These are phyloP conservation scores for Lentinula lateritia DNA, from an alignment of 768 basidiomycete species.

Conservation along the genomic window DNA sequence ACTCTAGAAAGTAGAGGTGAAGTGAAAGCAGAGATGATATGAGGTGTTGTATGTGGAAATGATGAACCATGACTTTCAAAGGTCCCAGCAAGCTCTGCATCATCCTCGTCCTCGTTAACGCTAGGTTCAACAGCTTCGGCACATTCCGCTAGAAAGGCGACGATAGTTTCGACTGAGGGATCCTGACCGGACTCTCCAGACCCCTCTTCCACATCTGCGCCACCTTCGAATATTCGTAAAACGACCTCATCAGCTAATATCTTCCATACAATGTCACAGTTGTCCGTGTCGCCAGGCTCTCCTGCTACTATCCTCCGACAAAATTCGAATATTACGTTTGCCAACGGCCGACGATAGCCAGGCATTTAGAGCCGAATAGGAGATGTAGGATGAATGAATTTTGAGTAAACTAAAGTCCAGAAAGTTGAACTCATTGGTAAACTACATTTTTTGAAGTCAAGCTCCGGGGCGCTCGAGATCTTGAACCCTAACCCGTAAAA, in stretches of 20 bases:
- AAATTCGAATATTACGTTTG: slow-evolving; percentile 49
- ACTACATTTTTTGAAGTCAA: background rate
- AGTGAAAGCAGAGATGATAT: slow-evolving; percentile 13
- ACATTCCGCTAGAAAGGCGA: slow-evolving; percentile 34
- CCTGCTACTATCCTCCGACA: slow-evolving; percentile 30
- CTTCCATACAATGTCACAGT: slow-evolving; percentile 44
- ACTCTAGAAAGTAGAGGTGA: slow-evolving; percentile 55
- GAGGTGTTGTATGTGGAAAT: slow-evolving; percentile 4
- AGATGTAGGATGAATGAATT: background rate
- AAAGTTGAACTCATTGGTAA: background rate
- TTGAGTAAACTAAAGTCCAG: background rate
- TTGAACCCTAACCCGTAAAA: background rate
- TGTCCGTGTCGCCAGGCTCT: slow-evolving; percentile 26
- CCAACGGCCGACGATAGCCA: slow-evolving; percentile 23
- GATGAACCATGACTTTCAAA: slow-evolving; percentile 36
- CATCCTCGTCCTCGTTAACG: slow-evolving; percentile 36
- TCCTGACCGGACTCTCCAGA: background rate
- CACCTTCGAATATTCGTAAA: slow-evolving; percentile 39
- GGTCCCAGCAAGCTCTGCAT: slow-evolving; percentile 32
- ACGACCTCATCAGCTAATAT: slow-evolving; percentile 70
- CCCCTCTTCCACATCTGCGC: background rate
- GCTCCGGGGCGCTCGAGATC: background rate
- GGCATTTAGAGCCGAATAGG: background rate
- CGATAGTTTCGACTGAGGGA: slow-evolving; percentile 13
- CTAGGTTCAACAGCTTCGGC: slow-evolving; percentile 25